These are phyloP conservation scores for Madurella mycetomatis DNA, from an alignment of 2,329 filamentous ascomycete species.

Conservation along the genomic window DNA sequence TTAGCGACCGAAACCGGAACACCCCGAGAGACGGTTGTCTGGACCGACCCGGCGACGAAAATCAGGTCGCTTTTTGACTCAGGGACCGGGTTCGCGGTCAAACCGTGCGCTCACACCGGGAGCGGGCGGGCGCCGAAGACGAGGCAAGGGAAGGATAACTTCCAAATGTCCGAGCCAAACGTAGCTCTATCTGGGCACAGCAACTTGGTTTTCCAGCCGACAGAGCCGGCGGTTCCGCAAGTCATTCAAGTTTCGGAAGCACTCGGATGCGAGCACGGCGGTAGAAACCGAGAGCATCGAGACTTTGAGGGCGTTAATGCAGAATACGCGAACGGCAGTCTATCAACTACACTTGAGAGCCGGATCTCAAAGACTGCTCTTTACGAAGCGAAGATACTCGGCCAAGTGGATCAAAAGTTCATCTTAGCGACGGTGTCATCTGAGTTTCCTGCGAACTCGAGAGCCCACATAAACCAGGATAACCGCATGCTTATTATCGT, in stretches of 20 bases:
- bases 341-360: slow-evolving; percentile 30
- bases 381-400: slow-evolving; percentile 58
- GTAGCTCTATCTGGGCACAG: slow-evolving; percentile 26
- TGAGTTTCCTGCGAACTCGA: slow-evolving; percentile 12
- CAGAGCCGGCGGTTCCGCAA: slow-evolving; percentile 43
- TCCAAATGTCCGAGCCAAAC: slow-evolving; percentile 26
- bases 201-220: slow-evolving; percentile 67
- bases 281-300: slow-evolving; percentile 6
- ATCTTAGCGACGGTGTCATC: slow-evolving; percentile 61
- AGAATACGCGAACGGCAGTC: slow-evolving; percentile 18
- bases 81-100: slow-evolving; percentile 48
- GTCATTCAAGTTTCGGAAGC: slow-evolving; percentile 32
- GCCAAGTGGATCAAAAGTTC: slow-evolving; percentile 88
- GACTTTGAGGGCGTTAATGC: slow-evolving; percentile 3
- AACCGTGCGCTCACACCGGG: slow-evolving; percentile 14
- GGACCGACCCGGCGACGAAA: slow-evolving; percentile 59
- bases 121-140: slow-evolving; percentile 12
- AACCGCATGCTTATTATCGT: slow-evolving; percentile 61
- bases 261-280: slow-evolving; percentile 23
- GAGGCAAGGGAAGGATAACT: neutral
- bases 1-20: neutral
- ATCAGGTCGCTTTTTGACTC: slow-evolving; percentile 47
- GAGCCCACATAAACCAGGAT: neutral
- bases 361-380: slow-evolving; percentile 61
- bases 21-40: slow-evolving; percentile 38